Conservation (phyloP, 2,329 filamentous ascomycete genomes). For the Eutypella sp. region DNA sequence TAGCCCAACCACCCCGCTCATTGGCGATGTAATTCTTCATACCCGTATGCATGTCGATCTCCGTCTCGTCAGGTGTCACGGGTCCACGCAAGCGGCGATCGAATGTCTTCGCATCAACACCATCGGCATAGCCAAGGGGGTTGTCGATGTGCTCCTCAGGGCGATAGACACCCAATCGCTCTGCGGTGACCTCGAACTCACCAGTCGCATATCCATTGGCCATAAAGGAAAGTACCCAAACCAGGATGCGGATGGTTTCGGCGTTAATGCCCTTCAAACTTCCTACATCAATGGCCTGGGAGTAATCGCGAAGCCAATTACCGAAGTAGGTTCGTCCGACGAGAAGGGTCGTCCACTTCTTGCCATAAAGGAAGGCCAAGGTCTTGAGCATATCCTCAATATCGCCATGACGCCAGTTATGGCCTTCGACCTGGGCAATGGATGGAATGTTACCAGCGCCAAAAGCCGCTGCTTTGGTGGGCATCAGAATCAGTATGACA, state of each 20-base stretch:
- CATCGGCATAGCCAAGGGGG: conserved; percentile 81
- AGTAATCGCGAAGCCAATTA: conserved; percentile 84
- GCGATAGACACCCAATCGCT: conserved; percentile 74
- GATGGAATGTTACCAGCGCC: conserved; percentile 69
- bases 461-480: conserved; percentile 55
- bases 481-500: conserved; percentile 52
- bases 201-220: conserved; percentile 80
- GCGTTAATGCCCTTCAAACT: conserved; percentile 74
- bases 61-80: conserved; percentile 64
- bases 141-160: conserved; percentile 74
- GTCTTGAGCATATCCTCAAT: conserved; percentile 80
- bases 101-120: conserved; percentile 74
- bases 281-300: conserved; percentile 75
- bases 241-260: conserved; percentile 71
- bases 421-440: conserved; percentile 57
- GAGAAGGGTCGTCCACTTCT: conserved; percentile 79
- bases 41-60: conserved; percentile 71
- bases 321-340: conserved; percentile 78
- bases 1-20: conserved; percentile 81
- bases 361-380: conserved; percentile 69
- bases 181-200: conserved; percentile 79
- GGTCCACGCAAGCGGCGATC: conserved; percentile 79
- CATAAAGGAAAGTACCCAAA: conserved; percentile 79
- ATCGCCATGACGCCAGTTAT: conserved; percentile 69
- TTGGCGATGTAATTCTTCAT: conserved; percentile 99